These are phyloP conservation scores for Ceratobasidium sp. DNA, from an alignment of 1,284 basidiomycete genomes.

Conservation along the genomic window DNA sequence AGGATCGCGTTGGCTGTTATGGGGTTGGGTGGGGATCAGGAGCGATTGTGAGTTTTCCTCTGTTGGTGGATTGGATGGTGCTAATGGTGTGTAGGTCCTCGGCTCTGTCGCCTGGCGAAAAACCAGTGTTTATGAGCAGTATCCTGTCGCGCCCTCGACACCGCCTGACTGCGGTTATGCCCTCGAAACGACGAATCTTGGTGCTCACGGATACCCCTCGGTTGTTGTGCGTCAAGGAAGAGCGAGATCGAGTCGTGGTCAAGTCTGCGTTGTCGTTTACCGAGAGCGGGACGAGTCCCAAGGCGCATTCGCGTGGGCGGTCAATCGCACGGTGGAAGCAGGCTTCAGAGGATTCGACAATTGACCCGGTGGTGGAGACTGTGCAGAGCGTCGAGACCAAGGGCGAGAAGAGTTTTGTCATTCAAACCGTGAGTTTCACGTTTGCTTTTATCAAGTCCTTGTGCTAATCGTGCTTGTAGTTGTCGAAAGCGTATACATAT, in stretches of 20 bases:
- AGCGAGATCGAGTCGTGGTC: constrained; percentile 29
- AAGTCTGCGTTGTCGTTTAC: constrained; percentile 16
- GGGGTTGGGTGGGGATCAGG: constrained; percentile 22
- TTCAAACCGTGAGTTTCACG: constrained; percentile 38
- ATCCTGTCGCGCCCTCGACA: constrained; percentile 26
- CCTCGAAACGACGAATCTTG: constrained; percentile 39
- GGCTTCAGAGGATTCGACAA: background rate
- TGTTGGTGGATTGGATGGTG: background rate
- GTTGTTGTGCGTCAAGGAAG: constrained; percentile 39
- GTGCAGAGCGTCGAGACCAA: constrained; percentile 38
- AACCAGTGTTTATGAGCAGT: constrained; percentile 23
- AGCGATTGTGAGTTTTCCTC: constrained; percentile 13
- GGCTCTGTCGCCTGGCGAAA: constrained; percentile 11
- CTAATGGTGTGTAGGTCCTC: constrained; percentile 1
- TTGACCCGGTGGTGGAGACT: constrained; percentile 4
- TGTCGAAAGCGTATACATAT: constrained; percentile 38
- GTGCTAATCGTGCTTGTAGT: background rate
- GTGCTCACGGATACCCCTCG: constrained; percentile 39
- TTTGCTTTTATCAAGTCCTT: background rate
- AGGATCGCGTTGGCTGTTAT: constrained; percentile 27
- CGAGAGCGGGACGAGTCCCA: background rate
- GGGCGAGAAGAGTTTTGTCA: constrained; percentile 39
- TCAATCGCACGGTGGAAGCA: constrained; percentile 25
- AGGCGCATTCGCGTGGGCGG: background rate
- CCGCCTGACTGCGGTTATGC: constrained; percentile 29